Base-by-base conservation (phyloP, 768 basidiomycete genomes). In the Coprinellus aureogranulatus region DNA sequence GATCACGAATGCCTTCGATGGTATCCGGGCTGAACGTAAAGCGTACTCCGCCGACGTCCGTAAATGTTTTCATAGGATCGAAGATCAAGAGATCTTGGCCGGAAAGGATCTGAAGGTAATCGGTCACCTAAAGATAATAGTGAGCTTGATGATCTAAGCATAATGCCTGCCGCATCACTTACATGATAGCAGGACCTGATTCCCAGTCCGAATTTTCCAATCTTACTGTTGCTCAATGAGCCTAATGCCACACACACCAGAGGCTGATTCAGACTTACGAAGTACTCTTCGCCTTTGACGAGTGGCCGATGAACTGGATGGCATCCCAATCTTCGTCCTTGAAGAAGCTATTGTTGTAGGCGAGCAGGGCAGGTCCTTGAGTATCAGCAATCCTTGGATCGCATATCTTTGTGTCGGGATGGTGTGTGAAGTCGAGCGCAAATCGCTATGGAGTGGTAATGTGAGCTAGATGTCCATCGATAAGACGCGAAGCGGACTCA, bases 101-200 rank as follows among this genome's bases (percentile, higher is more conserved):
- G 0, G 81, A 83, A 2, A 82, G 64, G 27, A 82, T 74, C 65
- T 82, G 79, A 0, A 80, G 80, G 12, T 67, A 74, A 61, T 83
- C 81, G 1, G 81, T 81, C 9, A 81, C 57, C 81, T 83, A 37
- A 1, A 11, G 28, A 1, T 16, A 37, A 25, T 14, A 10, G 18
- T 20, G 31, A 6, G 9, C 10, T n/a, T 23, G 34, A 1, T 34
- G 39, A 2, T 26, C 28, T 37, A 20, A 9, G n/a, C 50, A 20
- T 11, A 14, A 50, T 2, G 48, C 28, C 5, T 6, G 48, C 9
- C n/a, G n/a, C 12, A 30, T 18, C 34, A n/a, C 68, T 26, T 55
- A 70, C 68, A 51, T 69, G 68, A 28, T 67, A 69, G 11, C 64
- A 67, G 2, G 68, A 65, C 16, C 68, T 60, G 51, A 69, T 66